phyloP scores from a whole-genome alignment of 2,329 filamentous ascomycete species.

The Xylariales sp. region DNA sequence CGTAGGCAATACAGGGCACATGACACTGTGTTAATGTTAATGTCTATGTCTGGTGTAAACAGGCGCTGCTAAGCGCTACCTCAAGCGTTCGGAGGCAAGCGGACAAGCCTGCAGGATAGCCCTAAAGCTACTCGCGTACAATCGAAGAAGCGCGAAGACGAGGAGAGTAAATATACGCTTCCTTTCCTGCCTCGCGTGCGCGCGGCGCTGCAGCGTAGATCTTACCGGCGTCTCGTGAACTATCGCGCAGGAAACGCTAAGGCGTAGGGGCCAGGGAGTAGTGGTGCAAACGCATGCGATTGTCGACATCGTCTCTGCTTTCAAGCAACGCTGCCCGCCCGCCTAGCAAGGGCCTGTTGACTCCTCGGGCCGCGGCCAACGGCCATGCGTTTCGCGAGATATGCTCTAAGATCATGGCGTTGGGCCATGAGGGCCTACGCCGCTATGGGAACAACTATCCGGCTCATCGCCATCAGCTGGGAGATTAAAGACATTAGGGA shows the following conservation, averaged over 20 bases:
- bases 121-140: too few relatives aligned
- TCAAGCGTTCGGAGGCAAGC: too few relatives aligned
- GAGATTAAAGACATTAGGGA: background rate
- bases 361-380: too few relatives aligned
- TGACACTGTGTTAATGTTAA: too few relatives aligned
- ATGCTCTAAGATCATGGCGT: background rate
- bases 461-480: background rate
- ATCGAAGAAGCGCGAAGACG: too few relatives aligned
- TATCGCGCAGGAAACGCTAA: background rate
- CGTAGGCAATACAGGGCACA: too few relatives aligned
- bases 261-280: background rate
- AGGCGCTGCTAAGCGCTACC: too few relatives aligned
- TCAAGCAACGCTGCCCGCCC: background rate
- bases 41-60: too few relatives aligned
- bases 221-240: background rate
- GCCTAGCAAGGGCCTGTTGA: too few relatives aligned
- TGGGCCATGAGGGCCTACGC: background rate
- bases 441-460: background rate
- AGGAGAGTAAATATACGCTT: too few relatives aligned
- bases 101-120: too few relatives aligned
- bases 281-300: background rate
- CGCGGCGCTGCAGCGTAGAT: background rate
- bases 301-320: background rate
- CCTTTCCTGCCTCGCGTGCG: conserved; percentile 3
- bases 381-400: background rate